These are phyloP conservation scores for Tricholoma terreum DNA, from an alignment of 768 basidiomycete genomes.

Conservation along the genomic window DNA sequence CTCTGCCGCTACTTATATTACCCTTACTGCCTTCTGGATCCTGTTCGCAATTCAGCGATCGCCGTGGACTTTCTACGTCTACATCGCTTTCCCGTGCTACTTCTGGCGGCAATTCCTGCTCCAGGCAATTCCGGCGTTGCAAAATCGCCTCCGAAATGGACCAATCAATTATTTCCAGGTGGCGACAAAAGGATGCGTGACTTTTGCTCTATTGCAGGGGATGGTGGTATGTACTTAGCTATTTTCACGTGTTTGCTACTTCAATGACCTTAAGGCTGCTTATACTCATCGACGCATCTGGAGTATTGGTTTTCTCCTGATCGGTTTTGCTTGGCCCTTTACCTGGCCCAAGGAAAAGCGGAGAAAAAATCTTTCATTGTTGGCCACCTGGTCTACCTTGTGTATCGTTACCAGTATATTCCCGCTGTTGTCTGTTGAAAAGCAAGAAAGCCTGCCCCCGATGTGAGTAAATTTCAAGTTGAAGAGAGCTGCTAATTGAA, in stretches of 20 bases:
- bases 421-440: conserved; percentile 70
- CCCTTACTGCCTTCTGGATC: conserved; percentile 38
- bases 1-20: conserved; percentile 17
- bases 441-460: conserved; percentile 52
- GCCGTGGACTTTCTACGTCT: conserved; percentile 73
- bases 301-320: conserved; percentile 60
- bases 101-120: conserved; percentile 65
- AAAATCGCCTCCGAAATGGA: conserved; percentile 2
- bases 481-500: neutral
- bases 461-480: conserved; percentile 47
- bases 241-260: neutral
- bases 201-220: conserved; percentile 48
- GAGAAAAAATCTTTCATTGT: conserved; percentile 20
- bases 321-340: conserved; percentile 67
- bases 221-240: conserved; percentile 56
- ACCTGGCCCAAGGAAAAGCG: conserved; percentile 42
- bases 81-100: conserved; percentile 70
- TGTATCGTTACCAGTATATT: conserved; percentile 63
- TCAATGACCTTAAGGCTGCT: conserved; percentile 42
- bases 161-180: conserved; percentile 10
- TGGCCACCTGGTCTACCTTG: conserved; percentile 42
- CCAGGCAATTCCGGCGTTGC: conserved; percentile 20
- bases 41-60: conserved; percentile 62
- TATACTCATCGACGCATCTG: conserved; percentile 72
- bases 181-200: conserved; percentile 27